phyloP scores from a whole-genome alignment of 139 green algal genomes.

The Mesotaenium endlicherianum region DNA sequence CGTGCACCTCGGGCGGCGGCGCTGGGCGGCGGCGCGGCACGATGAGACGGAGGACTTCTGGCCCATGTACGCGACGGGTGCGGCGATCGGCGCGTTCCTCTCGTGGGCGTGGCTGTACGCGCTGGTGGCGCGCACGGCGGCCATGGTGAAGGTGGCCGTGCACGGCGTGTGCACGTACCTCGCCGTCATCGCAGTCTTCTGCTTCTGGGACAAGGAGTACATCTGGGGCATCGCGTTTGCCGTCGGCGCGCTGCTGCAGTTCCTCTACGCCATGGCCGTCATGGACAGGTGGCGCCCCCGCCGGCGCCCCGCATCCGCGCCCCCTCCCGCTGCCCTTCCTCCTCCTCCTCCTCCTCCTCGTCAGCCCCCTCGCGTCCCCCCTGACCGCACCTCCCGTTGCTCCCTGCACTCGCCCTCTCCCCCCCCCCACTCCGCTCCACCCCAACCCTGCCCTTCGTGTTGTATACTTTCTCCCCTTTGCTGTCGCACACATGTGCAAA shows the following conservation, averaged over 20 bases:
- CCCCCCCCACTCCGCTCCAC: no score
- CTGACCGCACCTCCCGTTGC: no score
- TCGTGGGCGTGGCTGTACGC: neutral
- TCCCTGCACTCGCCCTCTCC: no score
- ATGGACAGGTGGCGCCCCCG: conserved; percentile 12
- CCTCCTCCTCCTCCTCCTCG: neutral
- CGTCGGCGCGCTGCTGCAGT: conserved; percentile 33
- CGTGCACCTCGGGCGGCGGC: neutral
- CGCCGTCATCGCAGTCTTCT: conserved; percentile 34
- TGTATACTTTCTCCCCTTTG: no score
- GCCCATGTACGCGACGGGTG: neutral
- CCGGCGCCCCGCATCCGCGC: no score
- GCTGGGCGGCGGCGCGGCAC: neutral
- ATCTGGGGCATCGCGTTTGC: conserved; percentile 28
- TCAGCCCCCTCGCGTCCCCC: no score
- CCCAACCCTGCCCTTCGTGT: no score
- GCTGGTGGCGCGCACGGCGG: neutral
- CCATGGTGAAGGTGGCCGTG: conserved; percentile 20
- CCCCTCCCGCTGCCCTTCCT: neutral
- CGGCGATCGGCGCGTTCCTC: neutral
- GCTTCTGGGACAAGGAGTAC: conserved; percentile 34
- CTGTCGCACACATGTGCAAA: no score
- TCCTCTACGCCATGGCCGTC: conserved; percentile 29
- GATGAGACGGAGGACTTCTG: neutral
- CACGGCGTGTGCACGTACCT: conserved; percentile 23